phyloP scores from a whole-genome alignment of 2,329 filamentous ascomycete genomes.

The Mycosphaerelloides madeirae region DNA sequence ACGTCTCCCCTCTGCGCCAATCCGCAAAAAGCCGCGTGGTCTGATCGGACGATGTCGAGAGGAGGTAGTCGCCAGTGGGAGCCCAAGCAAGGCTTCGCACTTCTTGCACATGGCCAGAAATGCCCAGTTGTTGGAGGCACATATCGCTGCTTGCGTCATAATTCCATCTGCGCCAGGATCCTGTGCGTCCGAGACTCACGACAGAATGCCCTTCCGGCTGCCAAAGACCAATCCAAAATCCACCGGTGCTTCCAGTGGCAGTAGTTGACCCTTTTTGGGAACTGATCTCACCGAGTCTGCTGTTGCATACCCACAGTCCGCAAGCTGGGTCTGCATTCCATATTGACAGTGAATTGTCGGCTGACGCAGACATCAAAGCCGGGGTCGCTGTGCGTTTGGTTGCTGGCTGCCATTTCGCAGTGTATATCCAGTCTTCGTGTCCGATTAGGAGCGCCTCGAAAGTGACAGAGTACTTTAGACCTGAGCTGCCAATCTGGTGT shows the following conservation, averaged over 20 bases:
- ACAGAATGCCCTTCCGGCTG: conserved; percentile 70
- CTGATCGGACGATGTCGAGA: conserved; percentile 88
- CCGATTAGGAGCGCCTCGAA: conserved; percentile 92
- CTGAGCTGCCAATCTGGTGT: conserved; percentile 63
- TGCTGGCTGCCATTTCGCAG: conserved; percentile 64
- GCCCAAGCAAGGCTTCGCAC: conserved; percentile 84
- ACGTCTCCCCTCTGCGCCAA: conserved; percentile 56
- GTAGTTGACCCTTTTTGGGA: conserved; percentile 93
- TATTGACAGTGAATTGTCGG: conserved; percentile 89
- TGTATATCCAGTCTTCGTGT: conserved; percentile 98
- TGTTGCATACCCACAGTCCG: conserved; percentile 84
- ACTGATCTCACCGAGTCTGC: conserved; percentile 87
- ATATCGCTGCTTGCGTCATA: conserved; percentile 56
- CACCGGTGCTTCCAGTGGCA: conserved; percentile 89
- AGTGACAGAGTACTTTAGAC: conserved; percentile 69
- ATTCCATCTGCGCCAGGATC: conserved; percentile 86
- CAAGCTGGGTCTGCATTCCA: conserved; percentile 83
- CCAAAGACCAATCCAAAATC: conserved; percentile 96
- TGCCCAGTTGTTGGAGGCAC: conserved; percentile 72
- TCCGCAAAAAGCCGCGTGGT: conserved; percentile 81
- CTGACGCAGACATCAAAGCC: conserved; percentile 75
- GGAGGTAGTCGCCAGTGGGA: conserved; percentile 71
- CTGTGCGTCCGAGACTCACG: conserved; percentile 80
- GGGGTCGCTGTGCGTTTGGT: conserved; percentile 36
- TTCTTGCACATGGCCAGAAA: conserved; percentile 77